A percentile compares a stretch with the other conserved stretches of the same genome.
These are phyloP conservation scores for Pisolithus sp. DNA, from an alignment of 768 basidiomycete species.

Conservation along the genomic window DNA sequence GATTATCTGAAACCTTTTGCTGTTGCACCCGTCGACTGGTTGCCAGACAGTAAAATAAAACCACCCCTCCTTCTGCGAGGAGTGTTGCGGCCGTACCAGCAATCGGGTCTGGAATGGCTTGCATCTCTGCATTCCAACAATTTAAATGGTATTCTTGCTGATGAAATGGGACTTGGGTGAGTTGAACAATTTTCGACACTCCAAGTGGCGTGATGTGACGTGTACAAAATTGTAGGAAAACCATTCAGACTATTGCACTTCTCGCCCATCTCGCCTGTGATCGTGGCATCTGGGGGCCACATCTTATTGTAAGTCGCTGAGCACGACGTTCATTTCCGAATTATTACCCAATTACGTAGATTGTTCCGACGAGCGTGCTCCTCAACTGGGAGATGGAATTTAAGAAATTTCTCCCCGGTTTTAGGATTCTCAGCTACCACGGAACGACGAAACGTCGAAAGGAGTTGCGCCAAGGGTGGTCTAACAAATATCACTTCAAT, in stretches of 20 bases:
- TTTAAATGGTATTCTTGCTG: slow-evolving; percentile 79
- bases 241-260: slow-evolving; percentile 93
- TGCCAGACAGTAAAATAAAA: slow-evolving; percentile 47
- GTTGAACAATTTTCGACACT: slow-evolving; percentile 20
- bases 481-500: slow-evolving; percentile 83
- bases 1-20: slow-evolving; percentile 64
- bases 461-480: slow-evolving; percentile 87
- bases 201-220: background rate
- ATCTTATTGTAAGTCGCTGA: slow-evolving; percentile 61
- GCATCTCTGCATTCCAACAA: slow-evolving; percentile 78
- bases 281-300: slow-evolving; percentile 86
- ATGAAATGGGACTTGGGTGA: slow-evolving; percentile 93
- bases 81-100: slow-evolving; percentile 85
- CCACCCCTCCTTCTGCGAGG: slow-evolving; percentile 79
- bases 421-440: slow-evolving; percentile 83
- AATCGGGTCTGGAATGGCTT: slow-evolving; percentile 91
- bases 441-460: slow-evolving; percentile 85
- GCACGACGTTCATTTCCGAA: background rate
- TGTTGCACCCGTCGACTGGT: slow-evolving; percentile 67
- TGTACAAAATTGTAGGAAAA: slow-evolving; percentile 52
- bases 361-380: slow-evolving; percentile 89
- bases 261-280: slow-evolving; percentile 90
- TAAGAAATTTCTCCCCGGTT: slow-evolving; percentile 89
- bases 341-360: slow-evolving; percentile 34
- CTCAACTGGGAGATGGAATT: slow-evolving; percentile 98